Evolutionary conservation across 2,329 filamentous ascomycete genomes (phyloP).

Genomic region (Xenosphaeropsis pyriputrescens): DNA sequence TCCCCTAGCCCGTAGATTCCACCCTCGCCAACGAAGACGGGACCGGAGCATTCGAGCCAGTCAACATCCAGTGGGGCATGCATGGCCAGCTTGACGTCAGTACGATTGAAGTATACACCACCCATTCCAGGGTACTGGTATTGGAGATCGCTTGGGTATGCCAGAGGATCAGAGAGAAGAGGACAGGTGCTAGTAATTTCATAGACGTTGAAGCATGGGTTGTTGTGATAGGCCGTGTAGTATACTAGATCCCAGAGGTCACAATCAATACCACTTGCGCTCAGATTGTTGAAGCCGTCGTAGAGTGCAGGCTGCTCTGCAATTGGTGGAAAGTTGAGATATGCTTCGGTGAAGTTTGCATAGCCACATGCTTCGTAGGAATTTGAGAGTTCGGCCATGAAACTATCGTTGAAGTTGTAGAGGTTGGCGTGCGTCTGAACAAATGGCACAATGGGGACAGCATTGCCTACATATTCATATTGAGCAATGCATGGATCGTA

Average conservation of each 20-base stretch:
- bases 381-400: slow-evolving; percentile 22
- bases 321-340: slow-evolving; percentile 25
- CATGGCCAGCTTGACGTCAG: slow-evolving; percentile 32
- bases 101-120: slow-evolving; percentile 32
- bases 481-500: slow-evolving; percentile 11
- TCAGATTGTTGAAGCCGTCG: slow-evolving; percentile 6
- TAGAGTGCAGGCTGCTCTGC: slow-evolving; percentile 18
- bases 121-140: slow-evolving; percentile 22
- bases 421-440: slow-evolving; percentile 25
- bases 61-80: slow-evolving; percentile 26
- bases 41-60: slow-evolving; percentile 25
- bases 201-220: slow-evolving; percentile 35
- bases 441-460: slow-evolving; percentile 23
- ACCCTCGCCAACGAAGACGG: slow-evolving; percentile 23
- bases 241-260: slow-evolving; percentile 24
- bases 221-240: slow-evolving; percentile 22
- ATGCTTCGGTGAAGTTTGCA: slow-evolving; percentile 26
- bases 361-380: slow-evolving; percentile 29
- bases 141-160: slow-evolving; percentile 17
- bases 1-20: slow-evolving; percentile 16
- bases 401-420: slow-evolving; percentile 28
- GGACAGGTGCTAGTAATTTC: slow-evolving; percentile 30
- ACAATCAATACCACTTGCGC: slow-evolving; percentile 13
- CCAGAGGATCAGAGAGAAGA: slow-evolving; percentile 19
- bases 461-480: slow-evolving; percentile 6